Conservation (phyloP, 768 basidiomycete genomes). For the Termitomyces eurrhizus region DNA sequence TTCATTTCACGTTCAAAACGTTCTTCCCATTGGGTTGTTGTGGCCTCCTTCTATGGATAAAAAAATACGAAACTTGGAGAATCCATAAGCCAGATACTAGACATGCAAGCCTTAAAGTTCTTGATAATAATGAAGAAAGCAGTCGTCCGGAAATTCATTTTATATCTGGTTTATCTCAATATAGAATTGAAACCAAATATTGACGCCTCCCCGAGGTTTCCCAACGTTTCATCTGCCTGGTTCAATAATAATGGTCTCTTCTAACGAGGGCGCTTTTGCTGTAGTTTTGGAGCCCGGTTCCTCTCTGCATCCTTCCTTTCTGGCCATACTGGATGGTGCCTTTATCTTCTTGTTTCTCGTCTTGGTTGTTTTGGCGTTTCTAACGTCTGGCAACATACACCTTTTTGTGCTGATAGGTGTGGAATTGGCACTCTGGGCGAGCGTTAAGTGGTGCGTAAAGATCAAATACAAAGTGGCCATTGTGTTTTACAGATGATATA, state of each 20-base stretch:
- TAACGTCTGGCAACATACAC: constrained; percentile 65
- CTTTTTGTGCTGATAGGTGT: constrained; percentile 63
- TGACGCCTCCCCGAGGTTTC: no score
- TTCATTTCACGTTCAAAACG: no score
- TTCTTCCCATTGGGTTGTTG: no score
- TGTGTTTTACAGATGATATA: constrained; percentile 13
- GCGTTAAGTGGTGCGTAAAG: constrained; percentile 68
- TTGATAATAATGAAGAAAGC: no score
- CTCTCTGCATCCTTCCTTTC: constrained; percentile 67
- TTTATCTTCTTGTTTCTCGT: constrained; percentile 57
- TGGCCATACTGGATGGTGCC: constrained; percentile 57
- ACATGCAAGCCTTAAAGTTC: no score
- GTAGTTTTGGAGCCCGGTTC: constrained; percentile 72
- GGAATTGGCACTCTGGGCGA: constrained; percentile 69
- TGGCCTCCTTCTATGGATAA: no score
- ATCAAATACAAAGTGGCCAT: constrained; percentile 1
- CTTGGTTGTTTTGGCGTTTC: constrained; percentile 51
- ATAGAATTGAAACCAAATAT: no score
- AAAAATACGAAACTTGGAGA: no score
- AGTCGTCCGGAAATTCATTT: no score
- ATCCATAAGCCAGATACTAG: no score
- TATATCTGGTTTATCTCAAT: no score
- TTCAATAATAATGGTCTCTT: not conserved
- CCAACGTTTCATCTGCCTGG: no score
- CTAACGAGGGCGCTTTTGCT: constrained; percentile 27